Evolutionary conservation across 176 grass and related monocot species (phyloP), one percentile per base, ranked within the genome.

Genomic region (Aegilops umbellulata): DNA sequence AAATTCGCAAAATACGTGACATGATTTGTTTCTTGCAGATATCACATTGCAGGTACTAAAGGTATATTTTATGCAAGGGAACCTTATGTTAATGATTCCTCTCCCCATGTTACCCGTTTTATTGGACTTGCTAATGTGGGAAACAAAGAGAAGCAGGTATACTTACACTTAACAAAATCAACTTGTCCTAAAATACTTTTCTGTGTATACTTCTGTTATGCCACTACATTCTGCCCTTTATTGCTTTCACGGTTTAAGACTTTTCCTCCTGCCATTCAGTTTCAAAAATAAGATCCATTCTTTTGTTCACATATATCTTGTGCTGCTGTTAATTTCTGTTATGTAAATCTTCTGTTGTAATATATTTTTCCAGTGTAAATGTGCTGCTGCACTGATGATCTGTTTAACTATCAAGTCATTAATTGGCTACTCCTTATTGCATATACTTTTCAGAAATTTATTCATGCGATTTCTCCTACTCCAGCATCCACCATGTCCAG

Each of bases 401-500:
- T 29, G 36, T 2, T 32, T 51, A 34, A 16, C 20, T 74, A 80
- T 68, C 62, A 77, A 69, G 32, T 65, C 55, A 79, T 91, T 81
- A 55, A 90, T 90, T 85, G 65, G 61, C 7, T 86, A 74, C 63
- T 82, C 65, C 23, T 90, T 74, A 68, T 80, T 73, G 27, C 78
- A 75, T 68, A 78, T 63, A 65, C 77, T 91, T 77, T 92, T 71
- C 90, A 98, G 92, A 98, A 90, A 87, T 98, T 94, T 95, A 95
- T 95, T 91, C 96, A 98, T 92, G 96, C 91, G 51, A 95, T 98
- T 94, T 92, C 92, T 94, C 96, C 96, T 89, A 95, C 88, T 84
- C 96, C 96, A 82, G 96, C 93, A 89, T 94, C 96, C 74, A 31
- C 61, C 62, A 98, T 98, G 96, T 94, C 91, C 44, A 74, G 32